Conservation (phyloP, 768 basidiomycete genomes). For the Lentinus brumalis region DNA sequence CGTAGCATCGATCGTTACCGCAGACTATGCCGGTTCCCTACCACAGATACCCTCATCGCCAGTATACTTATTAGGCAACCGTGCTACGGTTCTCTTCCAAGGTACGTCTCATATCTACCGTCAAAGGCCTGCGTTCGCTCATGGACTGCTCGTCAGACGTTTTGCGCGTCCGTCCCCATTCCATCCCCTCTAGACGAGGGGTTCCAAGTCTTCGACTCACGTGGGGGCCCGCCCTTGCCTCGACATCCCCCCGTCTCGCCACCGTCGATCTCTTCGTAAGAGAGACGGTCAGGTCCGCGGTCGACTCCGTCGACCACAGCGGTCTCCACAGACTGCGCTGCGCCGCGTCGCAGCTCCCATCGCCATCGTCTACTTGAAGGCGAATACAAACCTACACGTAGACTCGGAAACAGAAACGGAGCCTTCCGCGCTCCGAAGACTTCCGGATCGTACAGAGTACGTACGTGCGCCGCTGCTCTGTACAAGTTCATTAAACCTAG, state of each 20-base stretch:
- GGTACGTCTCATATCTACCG: no score
- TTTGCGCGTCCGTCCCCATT: constrained; percentile 39
- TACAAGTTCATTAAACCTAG: no score
- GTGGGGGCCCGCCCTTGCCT: constrained; percentile 41
- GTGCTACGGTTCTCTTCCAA: no score
- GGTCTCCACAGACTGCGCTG: constrained; percentile 60
- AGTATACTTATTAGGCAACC: no score
- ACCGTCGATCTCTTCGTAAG: constrained; percentile 48
- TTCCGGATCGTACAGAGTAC: constrained; percentile 22
- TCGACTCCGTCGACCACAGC: constrained; percentile 62
- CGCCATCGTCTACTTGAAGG: constrained; percentile 2
- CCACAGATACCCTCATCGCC: no score
- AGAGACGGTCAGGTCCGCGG: constrained; percentile 38
- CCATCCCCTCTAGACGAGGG: constrained; percentile 51
- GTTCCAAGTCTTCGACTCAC: constrained; percentile 53
- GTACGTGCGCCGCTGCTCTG: constrained; percentile 17
- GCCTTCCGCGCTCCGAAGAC: constrained; percentile 5
- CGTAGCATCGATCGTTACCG: no score
- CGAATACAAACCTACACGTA: background rate
- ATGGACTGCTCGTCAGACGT: no score
- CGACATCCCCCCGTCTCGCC: constrained; percentile 56
- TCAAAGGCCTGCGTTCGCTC: no score
- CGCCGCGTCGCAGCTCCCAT: constrained; percentile 40
- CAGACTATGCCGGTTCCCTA: no score
- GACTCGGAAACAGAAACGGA: no score